Conservation (phyloP, 1,284 basidiomycete genomes). For the Malassezia globosa region DNA sequence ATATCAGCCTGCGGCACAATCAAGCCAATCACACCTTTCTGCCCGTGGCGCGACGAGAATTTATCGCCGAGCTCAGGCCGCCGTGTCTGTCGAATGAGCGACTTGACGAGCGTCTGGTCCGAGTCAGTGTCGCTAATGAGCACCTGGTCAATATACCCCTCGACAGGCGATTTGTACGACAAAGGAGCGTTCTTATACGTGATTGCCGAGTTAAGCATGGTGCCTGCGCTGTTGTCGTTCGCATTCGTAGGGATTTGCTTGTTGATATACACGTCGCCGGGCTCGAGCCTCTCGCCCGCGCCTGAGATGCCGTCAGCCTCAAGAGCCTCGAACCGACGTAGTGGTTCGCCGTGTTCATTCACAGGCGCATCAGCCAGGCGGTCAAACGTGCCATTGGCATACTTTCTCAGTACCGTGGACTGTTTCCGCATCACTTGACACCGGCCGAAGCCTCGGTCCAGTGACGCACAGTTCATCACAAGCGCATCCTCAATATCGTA, state of each 20-base stretch:
- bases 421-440: conserved; percentile 97
- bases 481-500: conserved; percentile 99
- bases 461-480: conserved; percentile 69
- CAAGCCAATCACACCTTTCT: conserved; percentile 96
- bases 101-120: conserved; percentile 95
- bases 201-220: conserved; percentile 19
- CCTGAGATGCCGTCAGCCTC: conserved; percentile 85
- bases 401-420: conserved; percentile 82
- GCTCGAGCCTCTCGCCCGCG: conserved; percentile 83
- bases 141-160: conserved; percentile 92
- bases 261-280: conserved; percentile 89
- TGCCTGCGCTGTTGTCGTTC: conserved; percentile 52
- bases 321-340: conserved; percentile 79
- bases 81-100: conserved; percentile 92
- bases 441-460: conserved; percentile 92
- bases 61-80: conserved; percentile 96
- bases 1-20: conserved; percentile 98
- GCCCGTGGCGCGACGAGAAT: conserved; percentile 93
- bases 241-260: conserved; percentile 90
- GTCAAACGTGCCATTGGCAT: conserved; percentile 95
- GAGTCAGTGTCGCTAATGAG: conserved; percentile 82
- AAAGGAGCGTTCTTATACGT: conserved; percentile 53
- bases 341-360: conserved; percentile 61
- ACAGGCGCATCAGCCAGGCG: conserved; percentile 82
- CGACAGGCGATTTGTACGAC: conserved; percentile 52